phyloP scores from a whole-genome alignment of 805 yeast genomes.

The Schwanniomyces pseudopolymorphus region DNA sequence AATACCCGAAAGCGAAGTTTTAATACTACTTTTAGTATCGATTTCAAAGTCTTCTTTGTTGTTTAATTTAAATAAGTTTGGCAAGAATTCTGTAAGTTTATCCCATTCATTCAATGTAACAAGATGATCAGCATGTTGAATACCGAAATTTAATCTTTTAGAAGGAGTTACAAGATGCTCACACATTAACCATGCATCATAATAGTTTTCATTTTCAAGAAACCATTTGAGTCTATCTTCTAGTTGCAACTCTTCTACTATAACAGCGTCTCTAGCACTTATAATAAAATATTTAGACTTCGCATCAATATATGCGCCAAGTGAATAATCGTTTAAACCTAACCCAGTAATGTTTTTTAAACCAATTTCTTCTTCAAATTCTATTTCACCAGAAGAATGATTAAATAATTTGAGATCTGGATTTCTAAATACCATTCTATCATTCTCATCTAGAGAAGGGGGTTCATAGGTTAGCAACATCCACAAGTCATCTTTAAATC shows the following conservation, averaged over 20 bases:
- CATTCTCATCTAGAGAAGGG: slow-evolving; percentile 24
- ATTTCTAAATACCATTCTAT: slow-evolving; percentile 32
- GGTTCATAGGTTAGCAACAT: slow-evolving; percentile 56
- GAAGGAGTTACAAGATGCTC: slow-evolving; percentile 49
- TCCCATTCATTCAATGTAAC: slow-evolving; percentile 51
- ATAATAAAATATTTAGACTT: slow-evolving; percentile 60
- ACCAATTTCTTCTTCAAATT: slow-evolving; percentile 76
- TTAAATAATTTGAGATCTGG: slow-evolving; percentile 79
- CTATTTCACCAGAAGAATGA: slow-evolving; percentile 64
- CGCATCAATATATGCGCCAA: slow-evolving; percentile 52
- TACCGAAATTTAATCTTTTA: slow-evolving; percentile 60
- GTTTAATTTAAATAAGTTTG: slow-evolving; percentile 17
- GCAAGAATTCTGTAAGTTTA: slow-evolving; percentile 52
- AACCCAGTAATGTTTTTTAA: slow-evolving; percentile 55
- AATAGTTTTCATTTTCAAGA: slow-evolving; percentile 48
- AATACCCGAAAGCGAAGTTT: slow-evolving; percentile 14
- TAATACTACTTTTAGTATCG: slow-evolving; percentile 32
- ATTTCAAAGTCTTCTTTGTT: slow-evolving; percentile 22
- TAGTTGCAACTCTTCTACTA: slow-evolving; percentile 68
- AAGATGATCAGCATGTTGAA: slow-evolving; percentile 49
- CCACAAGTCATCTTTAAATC: slow-evolving; percentile 70
- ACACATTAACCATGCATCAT: slow-evolving; percentile 80
- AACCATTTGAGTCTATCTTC: slow-evolving; percentile 77
- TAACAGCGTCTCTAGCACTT: slow-evolving; percentile 79
- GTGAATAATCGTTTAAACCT: slow-evolving; percentile 78